Evolutionary conservation across 768 basidiomycete genomes (phyloP), one percentile per base, ranked within the genome.

Genomic region (Leccinum longicurvipes): DNA sequence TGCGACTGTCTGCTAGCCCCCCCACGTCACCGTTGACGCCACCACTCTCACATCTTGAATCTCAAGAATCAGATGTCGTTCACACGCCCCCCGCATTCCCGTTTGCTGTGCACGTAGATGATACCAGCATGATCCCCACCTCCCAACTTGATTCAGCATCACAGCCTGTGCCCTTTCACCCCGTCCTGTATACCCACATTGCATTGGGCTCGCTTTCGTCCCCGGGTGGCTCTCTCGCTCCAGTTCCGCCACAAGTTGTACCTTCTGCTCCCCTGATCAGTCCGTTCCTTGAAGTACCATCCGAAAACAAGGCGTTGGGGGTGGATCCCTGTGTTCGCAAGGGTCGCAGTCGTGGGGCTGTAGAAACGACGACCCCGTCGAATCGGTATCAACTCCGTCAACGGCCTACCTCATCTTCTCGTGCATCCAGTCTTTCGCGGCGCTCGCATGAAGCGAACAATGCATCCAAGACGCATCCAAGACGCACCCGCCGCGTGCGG

Each of bases 51-150:
- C 62, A 56, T 28, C 28, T 58, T 21, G 55, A 70, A 53, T 80
- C 81, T 7, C 78, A 82, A 63, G 77, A 76, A 27, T 73, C 76
- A 3, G 78, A 80, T 19, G 66, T 69, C 51, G 68, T 83, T 53
- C 72, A 76, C 44, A 82, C 84, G 1, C 83, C 86, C 11, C 53
- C 78, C 28, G 73, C 36, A 31, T 54, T 61, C 50, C 69, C 71
- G 14, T 59, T 68, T 28, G 56, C 61, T 41, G 49, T 68, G 76
- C 67, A 67, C 28, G 58, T 72, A 27, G 53, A 63, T 21, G 67
- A 74, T 56, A 66, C 63, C 10, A 73, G 67, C 58, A 63, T 66
- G 34, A 55, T 73, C 3, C 70, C 77, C 28, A 53, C 69, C 10
- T 76, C 77, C 6, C 75, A 76, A 59, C 61, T 75, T 23, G 74